Conservation (phyloP, 257 asterid genomes). For the Capsicum rhomboideum region DNA sequence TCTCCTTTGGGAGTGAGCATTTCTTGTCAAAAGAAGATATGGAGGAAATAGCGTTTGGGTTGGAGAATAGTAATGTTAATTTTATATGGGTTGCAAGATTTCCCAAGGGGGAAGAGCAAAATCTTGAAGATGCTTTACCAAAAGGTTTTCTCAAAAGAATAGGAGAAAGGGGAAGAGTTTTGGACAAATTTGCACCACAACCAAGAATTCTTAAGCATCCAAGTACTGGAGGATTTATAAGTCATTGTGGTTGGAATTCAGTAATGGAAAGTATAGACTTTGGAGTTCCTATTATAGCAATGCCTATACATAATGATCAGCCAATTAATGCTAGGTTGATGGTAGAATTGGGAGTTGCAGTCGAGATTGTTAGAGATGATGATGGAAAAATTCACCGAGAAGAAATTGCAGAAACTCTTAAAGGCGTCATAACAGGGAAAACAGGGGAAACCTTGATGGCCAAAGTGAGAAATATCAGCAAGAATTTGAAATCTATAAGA, state of each 20-base stretch:
- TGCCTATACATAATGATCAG: constrained; percentile 43
- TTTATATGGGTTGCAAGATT: constrained; percentile 53
- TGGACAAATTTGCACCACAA: constrained; percentile 33
- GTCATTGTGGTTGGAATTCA: constrained; percentile 39
- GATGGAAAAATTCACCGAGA: constrained; percentile 9
- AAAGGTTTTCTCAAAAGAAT: constrained; percentile 26
- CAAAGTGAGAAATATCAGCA: constrained; percentile 7
- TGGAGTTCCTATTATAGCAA: constrained; percentile 27
- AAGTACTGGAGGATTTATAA: constrained; percentile 28
- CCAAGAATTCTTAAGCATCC: constrained; percentile 14
- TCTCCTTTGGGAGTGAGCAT: constrained; percentile 53
- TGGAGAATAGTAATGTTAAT: constrained; percentile 38
- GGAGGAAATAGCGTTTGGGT: constrained; percentile 34
- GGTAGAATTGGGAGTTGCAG: constrained; percentile 23
- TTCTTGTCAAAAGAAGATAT: constrained; percentile 33
- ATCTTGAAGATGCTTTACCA: constrained; percentile 25
- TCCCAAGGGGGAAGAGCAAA: constrained; percentile 15
- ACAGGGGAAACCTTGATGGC: constrained; percentile 13
- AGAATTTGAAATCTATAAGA: constrained; percentile 11
- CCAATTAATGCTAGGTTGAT: constrained; percentile 25
- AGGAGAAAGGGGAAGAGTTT: constrained; percentile 20
- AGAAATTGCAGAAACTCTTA: constrained; percentile 13
- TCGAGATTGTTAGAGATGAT: constrained; percentile 25
- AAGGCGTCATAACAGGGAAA: constrained; percentile 13
- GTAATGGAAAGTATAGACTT: constrained; percentile 14